Base-by-base conservation (phyloP, 148 eudicot species). In the Silene uniflora region DNA sequence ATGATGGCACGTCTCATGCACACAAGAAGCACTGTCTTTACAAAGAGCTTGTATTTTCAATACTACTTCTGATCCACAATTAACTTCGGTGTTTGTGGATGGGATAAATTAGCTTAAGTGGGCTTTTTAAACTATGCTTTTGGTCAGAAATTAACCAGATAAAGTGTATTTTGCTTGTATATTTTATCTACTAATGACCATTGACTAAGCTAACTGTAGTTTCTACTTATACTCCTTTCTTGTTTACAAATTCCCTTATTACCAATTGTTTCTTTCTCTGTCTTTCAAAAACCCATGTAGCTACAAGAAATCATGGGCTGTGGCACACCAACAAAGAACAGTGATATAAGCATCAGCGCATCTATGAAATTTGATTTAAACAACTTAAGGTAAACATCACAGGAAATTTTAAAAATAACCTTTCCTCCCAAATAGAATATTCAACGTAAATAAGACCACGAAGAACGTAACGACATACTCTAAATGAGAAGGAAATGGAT, bases 401-500 rank as follows among this genome's bases (percentile, higher is more conserved):
- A 4, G 17, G 56, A 52, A 52, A 52, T 4, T 14, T 52, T 2
- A 4, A 1, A n/a, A n/a, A n/a, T n/a, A n/a, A n/a, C n/a, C n/a
- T n/a, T n/a, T n/a, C n/a, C n/a, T n/a, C n/a, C 35, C 27, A 7
- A 23, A 10, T 35, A 6, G 44, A 69, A 47, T 76, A 66, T 16
- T 44, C 47, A 23, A 27, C 67, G 73, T 16, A 42, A 12, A 11
- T 22, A 27, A 7, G 24, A 69, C 42, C 13, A 56, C 21, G 62
- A 19, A 27, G 32, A 46, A 10, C 47, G 35, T 46, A 46, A 23
- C 65, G 44, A 64, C 91, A 69, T 88, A 91, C 98, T 90, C 93
- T 61, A 94, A 85, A 76, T 94, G 88, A 9, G 93, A 93, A 70
- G 97, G 96, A 81, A 91, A 94, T 25, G 97, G 91, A 76, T 91